Percentiles rank a stretch among this genome's conserved stretches.
phyloP scores from a whole-genome alignment of 2,329 filamentous ascomycete genomes.

The Claviceps citrina region DNA sequence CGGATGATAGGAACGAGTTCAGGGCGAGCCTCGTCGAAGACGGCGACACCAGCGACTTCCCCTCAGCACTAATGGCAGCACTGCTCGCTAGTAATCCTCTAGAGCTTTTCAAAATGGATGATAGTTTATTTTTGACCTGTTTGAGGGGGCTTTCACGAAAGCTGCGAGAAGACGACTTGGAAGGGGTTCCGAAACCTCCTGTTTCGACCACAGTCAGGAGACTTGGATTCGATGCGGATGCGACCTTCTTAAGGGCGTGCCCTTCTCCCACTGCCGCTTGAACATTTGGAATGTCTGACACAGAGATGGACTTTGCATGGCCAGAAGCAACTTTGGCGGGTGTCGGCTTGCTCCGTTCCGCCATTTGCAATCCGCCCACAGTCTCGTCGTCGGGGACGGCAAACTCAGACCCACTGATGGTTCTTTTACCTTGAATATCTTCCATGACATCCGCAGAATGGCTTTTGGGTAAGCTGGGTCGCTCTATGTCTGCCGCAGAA shows the following conservation, averaged over 20 bases:
- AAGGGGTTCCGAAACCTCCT: constrained; percentile 29
- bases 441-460: constrained; percentile 48
- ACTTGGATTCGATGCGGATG: constrained; percentile 43
- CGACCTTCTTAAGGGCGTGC: constrained; percentile 38
- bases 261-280: constrained; percentile 9
- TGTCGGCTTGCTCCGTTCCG: neutral
- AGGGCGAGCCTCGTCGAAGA: constrained; percentile 31
- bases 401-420: constrained; percentile 28
- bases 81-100: constrained; percentile 74
- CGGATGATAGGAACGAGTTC: constrained; percentile 30
- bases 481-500: constrained; percentile 17
- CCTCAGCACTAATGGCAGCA: constrained; percentile 46
- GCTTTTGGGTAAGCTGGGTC: constrained; percentile 43
- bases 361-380: neutral
- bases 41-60: constrained; percentile 42
- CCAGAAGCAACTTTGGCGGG: constrained; percentile 5
- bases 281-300: constrained; percentile 33
- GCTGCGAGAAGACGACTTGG: constrained; percentile 40
- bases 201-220: constrained; percentile 32
- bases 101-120: constrained; percentile 77
- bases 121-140: constrained; percentile 83
- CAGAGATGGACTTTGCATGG: constrained; percentile 27
- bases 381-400: constrained; percentile 4
- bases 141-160: constrained; percentile 67
- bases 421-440: constrained; percentile 33